A percentile compares a stretch with the other conserved stretches of the same genome.
Evolutionary conservation across 371 early-diverging fungal species (phyloP).

Genomic region (Chytridium lagenaria): DNA sequence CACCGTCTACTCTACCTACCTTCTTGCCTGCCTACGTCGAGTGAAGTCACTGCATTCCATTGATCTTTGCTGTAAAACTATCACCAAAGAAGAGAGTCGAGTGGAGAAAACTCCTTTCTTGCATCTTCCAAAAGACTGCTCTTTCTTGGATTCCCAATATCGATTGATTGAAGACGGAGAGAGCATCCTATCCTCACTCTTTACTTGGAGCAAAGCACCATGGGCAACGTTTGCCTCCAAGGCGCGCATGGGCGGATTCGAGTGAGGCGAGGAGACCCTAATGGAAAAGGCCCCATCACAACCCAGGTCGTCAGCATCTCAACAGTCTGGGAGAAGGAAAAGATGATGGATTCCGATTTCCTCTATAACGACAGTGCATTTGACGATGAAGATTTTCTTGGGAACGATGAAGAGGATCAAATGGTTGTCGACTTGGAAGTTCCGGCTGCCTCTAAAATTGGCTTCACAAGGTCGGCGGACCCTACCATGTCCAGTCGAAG

Average conservation of each 20-base stretch:
- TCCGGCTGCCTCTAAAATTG: neutral
- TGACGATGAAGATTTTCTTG: neutral
- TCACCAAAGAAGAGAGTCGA: no score
- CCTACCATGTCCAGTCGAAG: neutral
- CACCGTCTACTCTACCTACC: no score
- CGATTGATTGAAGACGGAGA: no score
- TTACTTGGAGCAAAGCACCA: no score
- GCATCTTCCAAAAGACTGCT: no score
- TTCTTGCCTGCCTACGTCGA: no score
- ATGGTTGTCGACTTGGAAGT: neutral
- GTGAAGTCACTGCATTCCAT: no score
- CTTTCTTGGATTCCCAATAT: no score
- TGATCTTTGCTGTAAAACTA: no score
- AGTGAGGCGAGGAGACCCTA: neutral
- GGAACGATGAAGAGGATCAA: neutral
- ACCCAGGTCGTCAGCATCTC: neutral
- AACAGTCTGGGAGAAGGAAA: neutral
- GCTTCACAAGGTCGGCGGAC: neutral
- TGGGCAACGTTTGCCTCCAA: neutral
- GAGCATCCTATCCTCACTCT: no score
- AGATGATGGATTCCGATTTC: neutral
- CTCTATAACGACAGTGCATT: neutral
- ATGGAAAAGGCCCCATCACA: neutral
- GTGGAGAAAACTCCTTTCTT: no score
- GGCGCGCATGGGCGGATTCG: neutral